Evolutionary conservation across 768 basidiomycete species (phyloP).

Genomic region (Galerina sulciceps): DNA sequence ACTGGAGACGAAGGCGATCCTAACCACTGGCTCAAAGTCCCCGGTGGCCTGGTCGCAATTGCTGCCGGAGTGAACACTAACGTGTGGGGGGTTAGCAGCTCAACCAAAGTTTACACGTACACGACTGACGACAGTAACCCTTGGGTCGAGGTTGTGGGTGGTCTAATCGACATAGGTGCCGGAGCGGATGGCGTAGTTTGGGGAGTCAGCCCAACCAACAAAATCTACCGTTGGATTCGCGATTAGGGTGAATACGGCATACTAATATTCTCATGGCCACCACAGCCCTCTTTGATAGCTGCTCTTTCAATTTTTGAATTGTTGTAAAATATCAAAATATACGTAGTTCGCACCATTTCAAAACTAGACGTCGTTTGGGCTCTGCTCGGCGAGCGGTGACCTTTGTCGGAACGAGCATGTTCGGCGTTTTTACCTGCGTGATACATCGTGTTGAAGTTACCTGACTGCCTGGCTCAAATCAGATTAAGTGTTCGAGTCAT

Average conservation of each 20-base stretch:
- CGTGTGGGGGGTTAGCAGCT: conserved; percentile 12
- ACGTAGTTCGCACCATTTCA: no score
- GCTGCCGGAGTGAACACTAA: conserved; percentile 9
- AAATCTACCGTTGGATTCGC: conserved; percentile 10
- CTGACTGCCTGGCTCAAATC: no score
- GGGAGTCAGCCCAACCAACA: conserved; percentile 6
- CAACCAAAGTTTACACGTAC: conserved; percentile 3
- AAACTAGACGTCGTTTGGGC: no score
- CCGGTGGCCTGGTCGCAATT: conserved; percentile 7
- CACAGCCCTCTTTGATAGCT: no score
- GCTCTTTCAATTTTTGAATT: no score
- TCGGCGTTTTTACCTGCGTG: no score
- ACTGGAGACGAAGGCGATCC: conserved; percentile 13
- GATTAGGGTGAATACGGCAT: background rate
- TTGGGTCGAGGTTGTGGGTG: conserved; percentile 7
- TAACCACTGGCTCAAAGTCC: conserved; percentile 9
- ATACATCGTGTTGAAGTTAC: no score
- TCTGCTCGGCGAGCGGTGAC: no score
- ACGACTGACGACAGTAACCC: conserved; percentile 9
- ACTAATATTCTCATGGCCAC: no score
- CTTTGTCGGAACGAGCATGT: no score
- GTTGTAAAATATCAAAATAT: no score
- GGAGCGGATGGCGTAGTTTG: conserved; percentile 10
- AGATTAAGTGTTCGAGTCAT: no score
- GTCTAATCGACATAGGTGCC: conserved; percentile 8